Percentiles rank a stretch among this genome's conserved stretches.
Conservation (phyloP, 1,284 basidiomycete genomes). For the Heterobasidion occidentale region DNA sequence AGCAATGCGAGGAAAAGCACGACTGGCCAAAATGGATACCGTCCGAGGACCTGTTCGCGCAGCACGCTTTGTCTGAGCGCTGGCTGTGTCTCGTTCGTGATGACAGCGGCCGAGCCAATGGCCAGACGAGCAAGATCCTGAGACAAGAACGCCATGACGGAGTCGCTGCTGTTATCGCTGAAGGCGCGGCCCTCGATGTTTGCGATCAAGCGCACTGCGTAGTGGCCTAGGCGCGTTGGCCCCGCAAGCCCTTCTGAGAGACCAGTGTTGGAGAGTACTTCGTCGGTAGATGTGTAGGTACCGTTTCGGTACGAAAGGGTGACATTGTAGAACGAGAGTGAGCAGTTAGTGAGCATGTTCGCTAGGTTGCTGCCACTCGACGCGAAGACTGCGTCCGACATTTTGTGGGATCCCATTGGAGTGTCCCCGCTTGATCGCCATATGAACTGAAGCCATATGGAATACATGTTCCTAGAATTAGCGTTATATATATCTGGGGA, state of each 20-base stretch:
- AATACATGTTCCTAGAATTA: background rate
- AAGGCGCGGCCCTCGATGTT: conserved; percentile 3
- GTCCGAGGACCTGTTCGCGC: background rate
- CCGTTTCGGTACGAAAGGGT: background rate
- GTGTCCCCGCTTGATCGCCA: background rate
- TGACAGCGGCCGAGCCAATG: conserved; percentile 2
- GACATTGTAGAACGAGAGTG: conserved; percentile 1
- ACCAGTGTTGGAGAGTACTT: conserved; percentile 1
- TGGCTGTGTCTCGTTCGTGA: background rate
- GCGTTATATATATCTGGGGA: background rate
- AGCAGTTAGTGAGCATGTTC: conserved; percentile 1
- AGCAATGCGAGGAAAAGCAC: background rate
- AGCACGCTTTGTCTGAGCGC: background rate
- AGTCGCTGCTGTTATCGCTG: background rate
- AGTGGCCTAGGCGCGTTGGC: conserved; percentile 1
- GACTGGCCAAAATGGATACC: background rate
- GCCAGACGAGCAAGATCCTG: conserved; percentile 3
- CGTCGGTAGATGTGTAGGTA: background rate
- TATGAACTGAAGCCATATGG: background rate
- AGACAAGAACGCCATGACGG: conserved; percentile 1
- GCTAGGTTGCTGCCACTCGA: background rate
- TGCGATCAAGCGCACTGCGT: background rate
- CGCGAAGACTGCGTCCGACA: background rate
- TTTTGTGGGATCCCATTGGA: background rate
- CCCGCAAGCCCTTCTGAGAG: conserved; percentile 6